Base-by-base conservation (phyloP, 805 yeast species). In the Torulaspora delbrueckii region DNA sequence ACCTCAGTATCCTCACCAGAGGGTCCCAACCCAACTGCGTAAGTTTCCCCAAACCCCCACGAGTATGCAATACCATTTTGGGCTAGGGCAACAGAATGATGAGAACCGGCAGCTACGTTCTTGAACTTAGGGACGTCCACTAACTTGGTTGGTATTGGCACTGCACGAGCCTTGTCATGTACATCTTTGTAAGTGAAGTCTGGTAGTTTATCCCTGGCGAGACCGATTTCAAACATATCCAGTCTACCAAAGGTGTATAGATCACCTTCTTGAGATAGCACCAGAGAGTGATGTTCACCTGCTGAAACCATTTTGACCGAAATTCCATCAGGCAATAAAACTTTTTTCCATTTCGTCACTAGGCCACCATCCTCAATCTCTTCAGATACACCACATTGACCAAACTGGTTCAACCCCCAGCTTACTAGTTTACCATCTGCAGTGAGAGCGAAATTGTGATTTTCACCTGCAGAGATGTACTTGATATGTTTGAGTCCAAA, bases 1-100 rank as follows among this genome's bases (percentile, higher is more conserved):
- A 72, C 71, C 43, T 81, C 95, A 44, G 88, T 84, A 63, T 93
- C 98, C 38, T 87, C 96, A 30, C 86, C 82, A 5, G 74, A 72
- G 14, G 89, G 90, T 6, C 99, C 99, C 48, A 89, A 81, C 9
- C 99, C 99, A 26, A 91, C 82, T 14, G 96, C 99, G 67, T 88
- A 93, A 1, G 96, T 90, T 55, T 91, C 98, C 37, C 95, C 97
- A 63, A 90, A 93, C 1, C 99, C 99, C 99, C 99, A 93, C 1
- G 97, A 79, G 70, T 81, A 93, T 1, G 81, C 86, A 42, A 86
- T 70, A 10, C 99, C 99, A 56, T 86, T 88, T 18, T 73, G 77
- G 3, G 95, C 79, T 4, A 90, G 75, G 1, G 96, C 97, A 45
- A 93, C 69, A 2, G 95, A 84, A 63, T 93, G 99, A 58, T 93